Evolutionary conservation across 108 stramenopile species (phyloP).

Genomic region (Cyclotella choctawhatcheeana): DNA sequence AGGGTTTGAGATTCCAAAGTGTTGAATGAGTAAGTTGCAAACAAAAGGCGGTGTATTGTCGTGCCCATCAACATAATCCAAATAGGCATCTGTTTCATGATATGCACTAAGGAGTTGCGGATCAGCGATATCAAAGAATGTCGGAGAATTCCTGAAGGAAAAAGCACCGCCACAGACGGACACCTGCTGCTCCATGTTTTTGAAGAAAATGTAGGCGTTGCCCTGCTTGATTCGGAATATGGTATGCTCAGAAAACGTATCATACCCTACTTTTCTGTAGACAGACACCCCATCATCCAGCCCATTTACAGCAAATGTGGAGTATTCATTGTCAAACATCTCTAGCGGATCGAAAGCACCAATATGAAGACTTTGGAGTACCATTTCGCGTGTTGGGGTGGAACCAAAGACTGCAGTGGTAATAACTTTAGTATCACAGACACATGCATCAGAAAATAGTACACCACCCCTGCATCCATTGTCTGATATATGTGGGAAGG

Average conservation of each 20-base stretch:
- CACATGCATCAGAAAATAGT: too few species aligned
- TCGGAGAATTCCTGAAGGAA: constrained; percentile 30
- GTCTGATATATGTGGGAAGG: constrained; percentile 21
- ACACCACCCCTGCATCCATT: constrained; percentile 32
- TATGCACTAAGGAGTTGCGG: constrained; percentile 31
- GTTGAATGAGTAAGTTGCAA: constrained; percentile 41
- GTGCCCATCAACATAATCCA: constrained; percentile 53
- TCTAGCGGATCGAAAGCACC: constrained; percentile 27
- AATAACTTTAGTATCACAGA: too few species aligned
- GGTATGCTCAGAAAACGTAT: constrained; percentile 22
- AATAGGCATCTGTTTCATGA: constrained; percentile 54
- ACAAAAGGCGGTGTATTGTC: constrained; percentile 60
- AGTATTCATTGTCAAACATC: constrained; percentile 10
- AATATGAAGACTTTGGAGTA: constrained; percentile 27
- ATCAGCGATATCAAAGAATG: constrained; percentile 31
- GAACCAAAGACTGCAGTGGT: too few species aligned
- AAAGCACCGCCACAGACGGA: constrained; percentile 25
- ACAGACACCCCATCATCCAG: constrained; percentile 22
- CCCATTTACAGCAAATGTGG: background rate
- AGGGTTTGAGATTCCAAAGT: constrained; percentile 56
- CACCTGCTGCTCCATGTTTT: constrained; percentile 32
- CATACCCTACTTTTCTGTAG: background rate
- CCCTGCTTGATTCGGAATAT: constrained; percentile 29
- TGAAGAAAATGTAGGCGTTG: constrained; percentile 26
- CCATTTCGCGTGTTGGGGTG: too few species aligned